phyloP scores from a whole-genome alignment of 1,139 yeast genomes.

The Sugiyamaella novakii region DNA sequence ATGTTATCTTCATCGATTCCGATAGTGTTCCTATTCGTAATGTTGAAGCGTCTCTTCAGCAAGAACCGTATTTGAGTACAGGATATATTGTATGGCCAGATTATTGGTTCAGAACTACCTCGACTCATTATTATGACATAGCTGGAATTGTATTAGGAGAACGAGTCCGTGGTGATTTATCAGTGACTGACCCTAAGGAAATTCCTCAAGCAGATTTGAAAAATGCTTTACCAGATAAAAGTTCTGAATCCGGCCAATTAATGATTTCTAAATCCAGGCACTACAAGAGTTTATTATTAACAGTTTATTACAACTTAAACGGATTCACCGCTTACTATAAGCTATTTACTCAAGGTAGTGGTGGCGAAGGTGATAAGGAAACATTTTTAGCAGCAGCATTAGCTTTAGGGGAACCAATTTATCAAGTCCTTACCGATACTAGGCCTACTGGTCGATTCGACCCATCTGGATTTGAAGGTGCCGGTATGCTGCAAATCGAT shows the following conservation, averaged over 20 bases:
- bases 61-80: constrained; percentile 53
- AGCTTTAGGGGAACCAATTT: constrained; percentile 58
- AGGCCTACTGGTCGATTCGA: constrained; percentile 47
- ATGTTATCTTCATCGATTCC: constrained; percentile 72
- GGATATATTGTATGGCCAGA: constrained; percentile 81
- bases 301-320: constrained; percentile 73
- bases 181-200: constrained; percentile 33
- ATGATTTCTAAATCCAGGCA: constrained; percentile 68
- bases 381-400: constrained; percentile 79
- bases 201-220: constrained; percentile 65
- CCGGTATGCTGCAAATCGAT: constrained; percentile 73
- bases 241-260: constrained; percentile 81
- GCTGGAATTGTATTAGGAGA: constrained; percentile 53
- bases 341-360: constrained; percentile 80
- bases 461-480: constrained; percentile 50
- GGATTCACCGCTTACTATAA: constrained; percentile 84
- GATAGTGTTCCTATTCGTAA: constrained; percentile 67
- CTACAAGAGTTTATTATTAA: constrained; percentile 60
- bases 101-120: constrained; percentile 72
- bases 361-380: constrained; percentile 90
- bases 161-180: constrained; percentile 45
- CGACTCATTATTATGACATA: constrained; percentile 65
- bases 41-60: constrained; percentile 56
- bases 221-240: constrained; percentile 76
- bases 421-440: constrained; percentile 63